Conservation (phyloP, 2,329 filamentous ascomycete species). For the Cercospora zeae-maydis region DNA sequence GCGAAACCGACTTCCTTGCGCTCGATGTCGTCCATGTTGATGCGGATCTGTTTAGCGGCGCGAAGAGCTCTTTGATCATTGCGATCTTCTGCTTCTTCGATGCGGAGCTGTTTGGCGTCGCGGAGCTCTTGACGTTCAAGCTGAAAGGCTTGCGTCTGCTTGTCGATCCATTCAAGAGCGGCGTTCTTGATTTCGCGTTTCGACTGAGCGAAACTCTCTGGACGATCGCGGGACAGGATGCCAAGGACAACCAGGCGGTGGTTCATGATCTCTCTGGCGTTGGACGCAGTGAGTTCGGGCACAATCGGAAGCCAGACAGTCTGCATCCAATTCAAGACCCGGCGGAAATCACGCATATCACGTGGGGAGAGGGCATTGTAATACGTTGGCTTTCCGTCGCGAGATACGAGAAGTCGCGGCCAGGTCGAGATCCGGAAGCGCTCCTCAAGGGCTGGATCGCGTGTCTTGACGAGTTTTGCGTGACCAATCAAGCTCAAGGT, state of each 20-base stretch:
- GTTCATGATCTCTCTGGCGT: constrained; percentile 92
- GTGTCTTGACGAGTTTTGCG: constrained; percentile 88
- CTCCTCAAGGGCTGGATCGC: constrained; percentile 68
- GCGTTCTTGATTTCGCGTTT: constrained; percentile 93
- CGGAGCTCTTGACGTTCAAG: constrained; percentile 88
- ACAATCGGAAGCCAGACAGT: constrained; percentile 95
- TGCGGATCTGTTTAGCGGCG: constrained; percentile 82
- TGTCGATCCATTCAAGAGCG: constrained; percentile 96
- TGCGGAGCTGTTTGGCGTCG: constrained; percentile 88
- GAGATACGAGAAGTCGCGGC: constrained; percentile 85
- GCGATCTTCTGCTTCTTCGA: constrained; percentile 93
- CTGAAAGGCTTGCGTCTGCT: constrained; percentile 86
- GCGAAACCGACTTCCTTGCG: constrained; percentile 90
- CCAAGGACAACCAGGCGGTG: constrained; percentile 92
- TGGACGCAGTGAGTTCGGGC: constrained; percentile 84
- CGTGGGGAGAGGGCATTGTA: constrained; percentile 82
- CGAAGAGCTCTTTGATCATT: constrained; percentile 83
- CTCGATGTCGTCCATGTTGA: constrained; percentile 83
- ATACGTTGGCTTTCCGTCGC: constrained; percentile 85
- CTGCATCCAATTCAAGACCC: constrained; percentile 88
- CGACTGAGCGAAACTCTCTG: constrained; percentile 72
- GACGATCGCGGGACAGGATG: constrained; percentile 74
- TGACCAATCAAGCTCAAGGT: constrained; percentile 86
- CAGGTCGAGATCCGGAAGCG: constrained; percentile 95
- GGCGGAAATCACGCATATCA: constrained; percentile 84